Evolutionary conservation across 2,329 filamentous ascomycete genomes (phyloP), one percentile per base, ranked within the genome.

Genomic region (Penicillium sp.): DNA sequence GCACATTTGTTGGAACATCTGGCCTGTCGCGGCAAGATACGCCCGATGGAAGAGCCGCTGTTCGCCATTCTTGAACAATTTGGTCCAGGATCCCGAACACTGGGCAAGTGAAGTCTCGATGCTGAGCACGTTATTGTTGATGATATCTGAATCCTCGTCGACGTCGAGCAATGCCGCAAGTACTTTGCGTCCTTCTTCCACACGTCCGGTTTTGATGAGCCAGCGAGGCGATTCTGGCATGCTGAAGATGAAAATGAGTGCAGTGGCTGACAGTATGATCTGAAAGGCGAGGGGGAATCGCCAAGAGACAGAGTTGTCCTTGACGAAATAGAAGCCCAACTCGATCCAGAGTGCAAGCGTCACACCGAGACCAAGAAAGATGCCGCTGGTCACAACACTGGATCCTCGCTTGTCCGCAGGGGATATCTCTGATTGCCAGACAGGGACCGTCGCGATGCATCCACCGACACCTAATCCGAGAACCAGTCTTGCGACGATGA

Each of bases 51-150:
- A 69, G 56, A 77, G 70, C 19, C 75, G 69, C 50, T 78, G 68
- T 46, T 75, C 70, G 46, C 69, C 72, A 70, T 76, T 77, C 52
- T 73, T 79, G 66, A 81, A 80, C 28, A 80, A 70, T 46, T 79
- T 77, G 3, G 64, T 57, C 61, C 80, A 79, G 9, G 64, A 69
- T 16, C 72, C 74, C 59, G 74, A 72, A 33, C 54, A 30, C 60
- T 61, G 4, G 46, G 75, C 73, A 13, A 74, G 57, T 2, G 74
- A 73, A 0, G 68, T 67, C 46, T 74, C 74, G 25, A 80, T 79
- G 27, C 70, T 74, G 2, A 67, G 65, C 3, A 80, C 65, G 54
- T 79, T 77, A 2, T 66, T 64, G 10, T 65, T 57, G 19, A 76
- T 64, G 29, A 68, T 64, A 0, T 68, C 63, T 2, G 71, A 64